phyloP scores from a whole-genome alignment of 495 filamentous ascomycete species.

The Viridothelium virens region DNA sequence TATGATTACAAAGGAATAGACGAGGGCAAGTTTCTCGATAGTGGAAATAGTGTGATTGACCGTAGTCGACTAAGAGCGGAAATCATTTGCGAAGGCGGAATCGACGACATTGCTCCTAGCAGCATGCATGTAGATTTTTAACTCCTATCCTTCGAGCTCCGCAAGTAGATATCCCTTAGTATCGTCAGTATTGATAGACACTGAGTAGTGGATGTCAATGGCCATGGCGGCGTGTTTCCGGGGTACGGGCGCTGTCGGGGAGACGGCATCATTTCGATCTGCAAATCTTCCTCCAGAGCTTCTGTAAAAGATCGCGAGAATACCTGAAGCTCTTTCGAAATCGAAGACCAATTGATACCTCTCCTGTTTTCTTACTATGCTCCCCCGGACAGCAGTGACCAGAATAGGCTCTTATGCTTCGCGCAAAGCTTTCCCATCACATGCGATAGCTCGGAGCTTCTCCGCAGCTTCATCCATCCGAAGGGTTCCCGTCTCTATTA shows the following conservation, averaged over 20 bases:
- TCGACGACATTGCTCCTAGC: too few species aligned
- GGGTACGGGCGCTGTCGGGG: neutral
- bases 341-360: conserved; percentile 5
- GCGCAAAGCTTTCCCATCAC: neutral
- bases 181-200: neutral
- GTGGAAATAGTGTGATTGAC: too few species aligned
- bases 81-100: too few species aligned
- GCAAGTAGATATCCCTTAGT: too few species aligned
- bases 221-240: neutral
- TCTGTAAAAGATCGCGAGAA: neutral
- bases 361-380: neutral
- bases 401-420: conserved; percentile 1
- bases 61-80: too few species aligned
- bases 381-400: neutral
- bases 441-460: conserved; percentile 2
- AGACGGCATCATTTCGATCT: neutral
- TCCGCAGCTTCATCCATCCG: conserved; percentile 3
- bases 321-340: neutral
- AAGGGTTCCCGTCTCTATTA: neutral
- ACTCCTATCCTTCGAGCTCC: too few species aligned
- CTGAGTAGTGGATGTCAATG: neutral
- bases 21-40: too few species aligned
- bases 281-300: neutral
- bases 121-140: too few species aligned
- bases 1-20: too few species aligned